Conservation (phyloP, 192 early-diverging fungal species). For the Hyaloraphidium curvatum region DNA sequence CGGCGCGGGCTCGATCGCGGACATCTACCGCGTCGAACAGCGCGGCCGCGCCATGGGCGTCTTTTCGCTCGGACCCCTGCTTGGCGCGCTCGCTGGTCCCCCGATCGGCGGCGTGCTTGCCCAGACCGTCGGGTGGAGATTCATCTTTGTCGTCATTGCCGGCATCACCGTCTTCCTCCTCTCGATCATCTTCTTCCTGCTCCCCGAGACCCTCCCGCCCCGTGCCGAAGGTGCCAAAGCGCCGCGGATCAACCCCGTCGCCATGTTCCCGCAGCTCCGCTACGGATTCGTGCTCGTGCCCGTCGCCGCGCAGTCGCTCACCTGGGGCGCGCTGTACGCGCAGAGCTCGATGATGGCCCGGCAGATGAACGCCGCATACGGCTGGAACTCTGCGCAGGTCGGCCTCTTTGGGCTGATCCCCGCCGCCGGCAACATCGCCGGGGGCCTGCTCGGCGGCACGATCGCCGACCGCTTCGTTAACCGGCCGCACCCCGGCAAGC, state of each 20-base stretch:
- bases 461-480: too few species aligned
- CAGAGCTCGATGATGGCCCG: too few species aligned
- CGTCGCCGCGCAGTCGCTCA: neutral
- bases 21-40: neutral
- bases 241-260: neutral
- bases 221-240: neutral
- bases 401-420: too few species aligned
- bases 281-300: conserved; percentile 3
- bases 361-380: too few species aligned
- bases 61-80: neutral
- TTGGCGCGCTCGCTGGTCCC: neutral
- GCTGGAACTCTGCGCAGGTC: too few species aligned
- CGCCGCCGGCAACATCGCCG: too few species aligned
- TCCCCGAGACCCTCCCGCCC: conserved; percentile 1
- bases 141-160: neutral
- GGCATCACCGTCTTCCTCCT: neutral
- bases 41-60: neutral
- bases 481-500: too few species aligned
- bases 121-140: neutral
- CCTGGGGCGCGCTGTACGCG: too few species aligned
- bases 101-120: neutral
- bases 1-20: neutral
- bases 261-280: neutral
- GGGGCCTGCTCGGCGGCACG: too few species aligned
- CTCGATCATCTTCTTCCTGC: neutral